Conservation (phyloP, 495 filamentous ascomycete species). For the Neurospora sp. region DNA sequence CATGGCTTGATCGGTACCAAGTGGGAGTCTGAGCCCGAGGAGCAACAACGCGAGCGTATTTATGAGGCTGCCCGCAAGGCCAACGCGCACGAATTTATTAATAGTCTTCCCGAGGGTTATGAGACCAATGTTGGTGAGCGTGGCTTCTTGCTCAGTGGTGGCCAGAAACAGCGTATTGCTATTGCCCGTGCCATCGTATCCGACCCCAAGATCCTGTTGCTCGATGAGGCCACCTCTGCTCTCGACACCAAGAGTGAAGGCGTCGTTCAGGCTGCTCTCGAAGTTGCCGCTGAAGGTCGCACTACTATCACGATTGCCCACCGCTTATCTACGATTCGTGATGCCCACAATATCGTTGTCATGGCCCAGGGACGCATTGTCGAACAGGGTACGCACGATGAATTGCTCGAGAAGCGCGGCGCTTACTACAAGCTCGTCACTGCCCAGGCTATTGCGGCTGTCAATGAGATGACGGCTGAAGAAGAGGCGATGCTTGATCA, state of each 20-base stretch:
- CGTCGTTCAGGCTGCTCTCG: slow-evolving; percentile 86
- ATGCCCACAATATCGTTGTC: slow-evolving; percentile 91
- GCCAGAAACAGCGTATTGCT: slow-evolving; percentile 90
- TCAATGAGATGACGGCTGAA: slow-evolving; percentile 42
- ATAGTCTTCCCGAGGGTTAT: slow-evolving; percentile 74
- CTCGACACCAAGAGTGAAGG: slow-evolving; percentile 95
- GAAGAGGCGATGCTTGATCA: slow-evolving; percentile 32
- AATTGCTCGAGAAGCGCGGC: slow-evolving; percentile 50
- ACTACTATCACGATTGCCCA: slow-evolving; percentile 97
- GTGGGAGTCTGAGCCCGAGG: slow-evolving; percentile 53
- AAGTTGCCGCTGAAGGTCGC: slow-evolving; percentile 75
- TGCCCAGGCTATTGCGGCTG: slow-evolving; percentile 48
- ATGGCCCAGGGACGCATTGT: slow-evolving; percentile 75
- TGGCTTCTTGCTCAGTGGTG: slow-evolving; percentile 83
- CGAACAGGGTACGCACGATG: slow-evolving; percentile 71
- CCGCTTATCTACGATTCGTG: slow-evolving; percentile 84
- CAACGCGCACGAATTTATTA: slow-evolving; percentile 89
- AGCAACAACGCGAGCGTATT: slow-evolving; percentile 58
- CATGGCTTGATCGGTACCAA: slow-evolving; percentile 83
- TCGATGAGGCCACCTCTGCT: slow-evolving; percentile 91
- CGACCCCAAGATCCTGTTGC: slow-evolving; percentile 84
- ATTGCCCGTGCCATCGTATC: slow-evolving; percentile 82
- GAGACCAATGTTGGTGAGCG: slow-evolving; percentile 93
- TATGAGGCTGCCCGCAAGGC: slow-evolving; percentile 78
- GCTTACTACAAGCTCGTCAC: slow-evolving; percentile 47